These are phyloP conservation scores for Aspergillus asperescens DNA, from an alignment of 495 filamentous ascomycete genomes.

Conservation along the genomic window DNA sequence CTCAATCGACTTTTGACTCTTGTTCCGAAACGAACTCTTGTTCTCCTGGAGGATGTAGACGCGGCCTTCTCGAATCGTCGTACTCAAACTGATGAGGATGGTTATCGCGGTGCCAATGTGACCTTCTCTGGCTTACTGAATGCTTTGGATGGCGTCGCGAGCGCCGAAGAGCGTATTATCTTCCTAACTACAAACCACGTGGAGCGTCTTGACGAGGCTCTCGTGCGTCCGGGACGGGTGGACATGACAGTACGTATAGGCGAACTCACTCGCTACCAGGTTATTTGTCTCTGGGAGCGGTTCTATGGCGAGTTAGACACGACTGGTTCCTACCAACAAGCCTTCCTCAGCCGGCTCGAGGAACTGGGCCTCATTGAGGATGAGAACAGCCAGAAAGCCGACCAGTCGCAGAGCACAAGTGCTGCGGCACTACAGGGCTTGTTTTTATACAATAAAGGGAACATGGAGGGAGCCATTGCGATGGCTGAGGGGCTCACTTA, in stretches of 20 bases:
- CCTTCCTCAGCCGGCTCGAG: slow-evolving; percentile 47
- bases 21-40: slow-evolving; percentile 76
- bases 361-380: slow-evolving; percentile 50
- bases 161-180: slow-evolving; percentile 85
- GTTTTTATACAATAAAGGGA: slow-evolving; percentile 88
- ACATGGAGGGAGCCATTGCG: slow-evolving; percentile 78
- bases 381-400: slow-evolving; percentile 37
- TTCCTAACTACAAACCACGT: slow-evolving; percentile 96
- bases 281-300: slow-evolving; percentile 82
- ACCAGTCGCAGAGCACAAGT: slow-evolving; percentile 53
- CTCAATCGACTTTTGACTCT: slow-evolving; percentile 84
- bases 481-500: slow-evolving; percentile 62
- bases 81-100: slow-evolving; percentile 66
- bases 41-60: slow-evolving; percentile 91
- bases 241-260: slow-evolving; percentile 91
- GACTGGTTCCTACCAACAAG: slow-evolving; percentile 44
- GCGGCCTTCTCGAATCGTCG: slow-evolving; percentile 83
- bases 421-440: slow-evolving; percentile 88
- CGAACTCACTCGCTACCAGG: slow-evolving; percentile 79
- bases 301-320: slow-evolving; percentile 84
- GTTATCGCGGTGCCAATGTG: slow-evolving; percentile 84
- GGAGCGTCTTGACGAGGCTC: slow-evolving; percentile 78
- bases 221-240: slow-evolving; percentile 86
- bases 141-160: slow-evolving; percentile 90
- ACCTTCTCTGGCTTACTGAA: slow-evolving; percentile 94